Evolutionary conservation across 2,329 filamentous ascomycete species (phyloP).

Genomic region (Apiospora koreana): DNA sequence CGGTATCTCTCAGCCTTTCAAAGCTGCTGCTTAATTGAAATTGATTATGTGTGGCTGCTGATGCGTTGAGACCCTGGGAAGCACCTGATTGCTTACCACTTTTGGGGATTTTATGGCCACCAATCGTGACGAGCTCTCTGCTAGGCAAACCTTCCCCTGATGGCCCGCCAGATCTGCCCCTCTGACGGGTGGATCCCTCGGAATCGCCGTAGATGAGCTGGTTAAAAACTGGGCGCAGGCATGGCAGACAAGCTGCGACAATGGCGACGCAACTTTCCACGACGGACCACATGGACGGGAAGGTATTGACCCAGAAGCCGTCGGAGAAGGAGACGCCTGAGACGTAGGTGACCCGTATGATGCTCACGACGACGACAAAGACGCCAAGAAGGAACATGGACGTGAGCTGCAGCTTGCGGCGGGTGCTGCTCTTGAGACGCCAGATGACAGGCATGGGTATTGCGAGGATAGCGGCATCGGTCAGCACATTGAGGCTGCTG

Average conservation of each 20-base stretch:
- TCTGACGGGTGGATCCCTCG: not conserved
- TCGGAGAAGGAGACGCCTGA: slow-evolving; percentile 3
- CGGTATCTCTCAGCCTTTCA: not conserved
- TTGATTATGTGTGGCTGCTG: not conserved
- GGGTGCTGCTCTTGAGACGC: not conserved
- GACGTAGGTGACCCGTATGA: not conserved
- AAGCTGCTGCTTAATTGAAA: not conserved
- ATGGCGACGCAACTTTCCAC: slow-evolving; percentile 1
- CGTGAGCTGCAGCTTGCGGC: not conserved
- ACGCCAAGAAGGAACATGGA: not conserved
- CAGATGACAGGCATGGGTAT: not conserved
- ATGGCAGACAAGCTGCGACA: not conserved
- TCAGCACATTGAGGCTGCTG: not conserved
- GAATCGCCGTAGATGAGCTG: not conserved
- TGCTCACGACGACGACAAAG: not conserved
- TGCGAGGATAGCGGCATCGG: not conserved
- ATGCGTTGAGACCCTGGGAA: not conserved
- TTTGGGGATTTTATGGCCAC: not conserved
- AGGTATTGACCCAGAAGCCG: not conserved
- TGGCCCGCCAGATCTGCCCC: not conserved
- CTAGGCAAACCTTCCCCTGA: not conserved
- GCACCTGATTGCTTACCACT: not conserved
- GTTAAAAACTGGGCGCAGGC: not conserved
- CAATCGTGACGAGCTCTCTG: not conserved
- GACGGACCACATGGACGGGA: not conserved